These are phyloP conservation scores for Wickerhamomyces canadensis DNA, from an alignment of 805 yeast genomes.

Conservation along the genomic window DNA sequence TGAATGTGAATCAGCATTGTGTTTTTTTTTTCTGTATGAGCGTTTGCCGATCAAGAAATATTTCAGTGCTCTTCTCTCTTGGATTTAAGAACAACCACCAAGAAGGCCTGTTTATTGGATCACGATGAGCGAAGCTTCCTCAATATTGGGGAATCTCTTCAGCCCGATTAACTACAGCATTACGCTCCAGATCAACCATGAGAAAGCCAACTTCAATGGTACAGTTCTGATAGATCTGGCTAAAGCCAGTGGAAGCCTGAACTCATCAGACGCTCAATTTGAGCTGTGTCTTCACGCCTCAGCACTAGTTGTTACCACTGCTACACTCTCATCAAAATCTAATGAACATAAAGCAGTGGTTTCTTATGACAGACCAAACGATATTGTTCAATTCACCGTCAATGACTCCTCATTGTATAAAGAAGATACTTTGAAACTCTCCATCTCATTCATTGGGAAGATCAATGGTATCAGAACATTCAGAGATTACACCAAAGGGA, in stretches of 20 bases:
- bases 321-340: neutral
- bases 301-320: conserved; percentile 25
- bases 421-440: conserved; percentile 7
- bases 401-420: neutral
- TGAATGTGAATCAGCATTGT: too few relatives aligned
- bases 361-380: conserved; percentile 23
- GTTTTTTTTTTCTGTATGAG: neutral
- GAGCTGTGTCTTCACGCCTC: conserved; percentile 29
- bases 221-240: conserved; percentile 25
- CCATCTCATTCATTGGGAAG: conserved; percentile 44
- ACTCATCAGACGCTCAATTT: conserved; percentile 14
- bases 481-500: conserved; percentile 54
- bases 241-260: conserved; percentile 8
- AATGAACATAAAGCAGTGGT: conserved; percentile 32
- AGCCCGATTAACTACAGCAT: conserved; percentile 33
- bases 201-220: conserved; percentile 44
- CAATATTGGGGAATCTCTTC: conserved; percentile 20
- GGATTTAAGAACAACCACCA: too few relatives aligned
- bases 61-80: too few relatives aligned
- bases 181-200: conserved; percentile 33
- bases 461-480: conserved; percentile 45
- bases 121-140: conserved; percentile 1
- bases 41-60: neutral
- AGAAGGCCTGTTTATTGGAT: too few relatives aligned
- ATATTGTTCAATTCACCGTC: conserved; percentile 12